A percentile compares a stretch with the other conserved stretches of the same genome.
phyloP scores from a whole-genome alignment of 2,329 filamentous ascomycete species.

The Cadophora sp. region DNA sequence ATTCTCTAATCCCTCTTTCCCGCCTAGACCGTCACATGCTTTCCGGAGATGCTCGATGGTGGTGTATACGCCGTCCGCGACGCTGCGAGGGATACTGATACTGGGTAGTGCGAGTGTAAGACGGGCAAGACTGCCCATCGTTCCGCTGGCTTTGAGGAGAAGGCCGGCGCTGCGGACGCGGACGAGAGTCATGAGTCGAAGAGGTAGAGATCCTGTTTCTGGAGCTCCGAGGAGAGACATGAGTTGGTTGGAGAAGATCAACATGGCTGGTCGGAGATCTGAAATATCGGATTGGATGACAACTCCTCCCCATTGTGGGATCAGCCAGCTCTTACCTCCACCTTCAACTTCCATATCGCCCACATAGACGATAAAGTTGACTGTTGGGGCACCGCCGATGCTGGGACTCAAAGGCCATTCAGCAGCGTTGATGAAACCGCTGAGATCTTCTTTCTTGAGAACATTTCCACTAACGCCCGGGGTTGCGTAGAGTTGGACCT shows the following conservation, averaged over 20 bases:
- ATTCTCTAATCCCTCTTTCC: constrained; percentile 73
- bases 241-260: constrained; percentile 90
- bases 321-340: constrained; percentile 76
- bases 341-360: constrained; percentile 61
- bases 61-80: constrained; percentile 83
- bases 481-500: constrained; percentile 91
- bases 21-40: constrained; percentile 75
- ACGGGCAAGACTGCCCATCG: constrained; percentile 89
- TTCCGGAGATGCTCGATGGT: constrained; percentile 79
- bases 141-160: constrained; percentile 88
- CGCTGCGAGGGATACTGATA: constrained; percentile 88
- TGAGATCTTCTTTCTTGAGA: constrained; percentile 84
- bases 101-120: constrained; percentile 83
- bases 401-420: constrained; percentile 97
- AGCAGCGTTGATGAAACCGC: constrained; percentile 95
- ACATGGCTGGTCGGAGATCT: constrained; percentile 78
- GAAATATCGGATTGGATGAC: constrained; percentile 65
- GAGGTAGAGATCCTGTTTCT: constrained; percentile 79
- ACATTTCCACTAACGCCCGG: constrained; percentile 66
- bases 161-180: constrained; percentile 87
- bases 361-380: constrained; percentile 95
- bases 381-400: constrained; percentile 89
- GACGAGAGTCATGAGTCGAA: constrained; percentile 83
- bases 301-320: constrained; percentile 93
- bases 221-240: constrained; percentile 87